Base-by-base conservation (phyloP, 2,329 filamentous ascomycete genomes). In the Podosphaera leucotricha region DNA sequence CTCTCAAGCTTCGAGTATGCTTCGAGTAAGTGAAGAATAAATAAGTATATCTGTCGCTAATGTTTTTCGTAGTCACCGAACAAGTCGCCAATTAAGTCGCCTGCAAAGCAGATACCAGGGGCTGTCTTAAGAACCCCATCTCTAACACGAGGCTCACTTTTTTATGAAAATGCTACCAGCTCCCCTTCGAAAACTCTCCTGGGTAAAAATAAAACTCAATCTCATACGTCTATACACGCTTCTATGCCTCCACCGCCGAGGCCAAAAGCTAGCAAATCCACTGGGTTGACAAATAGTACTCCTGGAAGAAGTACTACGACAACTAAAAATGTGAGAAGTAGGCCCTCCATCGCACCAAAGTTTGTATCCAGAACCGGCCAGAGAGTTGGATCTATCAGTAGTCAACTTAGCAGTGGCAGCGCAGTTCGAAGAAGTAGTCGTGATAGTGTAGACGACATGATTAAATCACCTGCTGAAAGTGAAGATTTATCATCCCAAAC, bases 81-180 rank as follows among this genome's bases (percentile, higher is more conserved):
- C 0, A 86, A 82, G 54, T 86, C 80, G 1, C 82, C 82, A 1
- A 82, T 78, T 2, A 90, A 82, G 54, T 86, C 80, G 1, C 82
- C 82, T 1, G 82, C 79, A 2, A 90, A 90, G 56, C 78, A 81
- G 53, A 59, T 80, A 33, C 62, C 62, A 16, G 66, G 74, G 1
- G 61, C 62, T 2, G 57, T 63, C 6, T 7, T 33, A 3, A 33
- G 61, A 52, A 61, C 66, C 43, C 66, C 38, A 53, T 66, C 50
- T 55, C 60, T 49, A 8, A 49, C 49, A 24, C 46, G 52, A 38
- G 13, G 11, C 28, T 33, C 28, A 33, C 28, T 33, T 13, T 11
- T n/a, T n/a, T n/a, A 33, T n/a, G 28, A 33, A 33, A 33, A 33
- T 33, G 15, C 28, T 33, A 33, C 10, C 11, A 13, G 6, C 28